Evolutionary conservation across 139 green algal genomes (phyloP).

Genomic region (Chlorella ohadii): DNA sequence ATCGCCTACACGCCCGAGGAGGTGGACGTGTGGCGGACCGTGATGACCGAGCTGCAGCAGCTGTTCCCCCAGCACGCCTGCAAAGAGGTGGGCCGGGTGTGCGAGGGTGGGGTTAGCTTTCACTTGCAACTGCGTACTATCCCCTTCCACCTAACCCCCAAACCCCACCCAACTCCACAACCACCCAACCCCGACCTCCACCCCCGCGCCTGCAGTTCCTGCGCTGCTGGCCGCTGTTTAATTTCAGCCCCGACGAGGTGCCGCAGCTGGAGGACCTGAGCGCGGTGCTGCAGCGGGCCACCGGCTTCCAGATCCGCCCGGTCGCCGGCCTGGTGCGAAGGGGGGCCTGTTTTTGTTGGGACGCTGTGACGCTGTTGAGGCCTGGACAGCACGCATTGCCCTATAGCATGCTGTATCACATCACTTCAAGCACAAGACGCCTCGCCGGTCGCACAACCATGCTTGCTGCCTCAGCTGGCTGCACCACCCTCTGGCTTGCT

Average conservation of each 20-base stretch:
- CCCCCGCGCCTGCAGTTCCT: constrained; percentile 46
- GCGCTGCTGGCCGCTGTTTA: constrained; percentile 61
- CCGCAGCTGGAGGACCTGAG: constrained; percentile 87
- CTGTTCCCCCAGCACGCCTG: constrained; percentile 85
- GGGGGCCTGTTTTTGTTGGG: not conserved
- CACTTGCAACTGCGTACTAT: too few species aligned
- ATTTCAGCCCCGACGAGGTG: constrained; percentile 70
- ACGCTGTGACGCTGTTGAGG: too few species aligned
- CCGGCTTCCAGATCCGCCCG: constrained; percentile 80
- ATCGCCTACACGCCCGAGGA: constrained; percentile 84
- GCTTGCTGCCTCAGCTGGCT: too few species aligned
- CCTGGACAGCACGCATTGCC: too few species aligned
- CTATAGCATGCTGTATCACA: too few species aligned
- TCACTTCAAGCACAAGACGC: too few species aligned
- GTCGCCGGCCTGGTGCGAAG: constrained; percentile 76
- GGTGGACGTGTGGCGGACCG: constrained; percentile 70
- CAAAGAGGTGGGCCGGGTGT: constrained; percentile 29
- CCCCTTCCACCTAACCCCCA: not conserved
- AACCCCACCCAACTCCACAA: not conserved
- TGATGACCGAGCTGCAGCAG: constrained; percentile 67
- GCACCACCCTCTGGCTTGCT: too few species aligned
- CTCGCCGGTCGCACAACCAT: too few species aligned
- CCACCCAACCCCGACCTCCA: not conserved
- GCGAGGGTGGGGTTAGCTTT: too few species aligned
- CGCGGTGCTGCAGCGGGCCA: constrained; percentile 60